Base-by-base conservation (phyloP, 1,139 yeast genomes). In the Yamadazyma atlantica region DNA sequence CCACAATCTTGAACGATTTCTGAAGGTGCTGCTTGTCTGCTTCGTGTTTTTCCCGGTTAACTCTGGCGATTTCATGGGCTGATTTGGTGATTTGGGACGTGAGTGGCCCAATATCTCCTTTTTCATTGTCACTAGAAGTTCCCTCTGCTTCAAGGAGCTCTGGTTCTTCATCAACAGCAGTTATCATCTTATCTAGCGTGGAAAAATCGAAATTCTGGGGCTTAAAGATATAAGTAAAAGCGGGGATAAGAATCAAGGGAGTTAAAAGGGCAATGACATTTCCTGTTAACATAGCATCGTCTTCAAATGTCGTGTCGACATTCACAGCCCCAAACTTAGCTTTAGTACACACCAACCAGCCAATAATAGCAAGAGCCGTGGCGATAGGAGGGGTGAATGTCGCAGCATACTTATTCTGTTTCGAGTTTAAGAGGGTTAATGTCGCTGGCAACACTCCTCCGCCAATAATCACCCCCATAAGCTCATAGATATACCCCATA, bases 391-490 rank as follows among this genome's bases (percentile, higher is more conserved):
- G 87, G 4, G 86, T 73, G 29, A 61, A 64, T 19, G 74, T 67
- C 14, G 80, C 85, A 25, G 88, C 85, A 38, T 76, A 57, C 35
- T 61, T 60, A 55, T 85, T 85, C 62, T 82, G 88, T 37, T 75
- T 77, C 24, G 61, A 68, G 68, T 92, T 85, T 50, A 86, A 74
- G 38, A 89, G 64, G 0, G 95, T 80, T 49, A 84, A 62, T 3
- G 84, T 78, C 15, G 86, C 77, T 5, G 96, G 95, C 34, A 86
- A 60, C 4, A 89, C 96, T 17, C 90, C 95, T 40, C 94, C 81
- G 18, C 94, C 85, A 49, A 89, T 86, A 36, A 89, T 80, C 39
- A 86, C 78, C 36, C 95, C 96, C 89, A 88, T 87, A 46, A 89
- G 69, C 58, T 87, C 88, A 56, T 85, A 85, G 38, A 89, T 71